Conservation (phyloP, 208 protist genomes). For the Blastocrithidia nonstop region DNA sequence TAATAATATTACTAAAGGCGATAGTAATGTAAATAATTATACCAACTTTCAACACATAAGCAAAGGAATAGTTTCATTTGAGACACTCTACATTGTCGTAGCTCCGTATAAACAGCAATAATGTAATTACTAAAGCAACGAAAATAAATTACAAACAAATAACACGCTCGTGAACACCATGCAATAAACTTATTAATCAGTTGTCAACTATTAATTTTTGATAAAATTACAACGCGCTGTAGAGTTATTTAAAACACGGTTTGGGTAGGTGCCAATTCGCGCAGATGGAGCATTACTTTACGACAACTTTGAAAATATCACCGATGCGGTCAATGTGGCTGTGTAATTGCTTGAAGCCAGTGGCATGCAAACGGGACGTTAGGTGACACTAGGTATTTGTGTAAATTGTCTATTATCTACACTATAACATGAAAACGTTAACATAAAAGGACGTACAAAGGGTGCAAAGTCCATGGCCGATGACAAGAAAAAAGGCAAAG, state of each 20-base stretch:
- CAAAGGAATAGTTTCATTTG: too few relatives aligned
- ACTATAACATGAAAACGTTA: neutral
- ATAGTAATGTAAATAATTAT: neutral
- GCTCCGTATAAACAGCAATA: too few relatives aligned
- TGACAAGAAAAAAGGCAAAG: conserved; percentile 4
- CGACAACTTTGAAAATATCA: conserved; percentile 31
- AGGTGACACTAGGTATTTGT: conserved; percentile 25
- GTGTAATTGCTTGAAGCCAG: conserved; percentile 16
- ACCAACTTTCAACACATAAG: neutral
- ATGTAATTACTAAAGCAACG: too few relatives aligned
- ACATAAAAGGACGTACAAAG: neutral
- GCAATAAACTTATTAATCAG: neutral
- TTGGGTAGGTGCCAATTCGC: neutral
- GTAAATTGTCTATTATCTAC: conserved; percentile 7
- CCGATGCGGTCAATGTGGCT: conserved; percentile 13
- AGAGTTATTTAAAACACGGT: neutral
- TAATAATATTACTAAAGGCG: neutral
- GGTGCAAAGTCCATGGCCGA: neutral
- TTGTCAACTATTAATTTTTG: neutral
- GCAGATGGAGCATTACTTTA: conserved; percentile 9
- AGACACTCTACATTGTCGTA: neutral
- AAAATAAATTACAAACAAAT: neutral
- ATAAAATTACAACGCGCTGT: neutral
- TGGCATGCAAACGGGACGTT: conserved; percentile 12
- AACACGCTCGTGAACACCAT: neutral